Evolutionary conservation across 441 rosid species (phyloP).

Genomic region (Croton setiger): DNA sequence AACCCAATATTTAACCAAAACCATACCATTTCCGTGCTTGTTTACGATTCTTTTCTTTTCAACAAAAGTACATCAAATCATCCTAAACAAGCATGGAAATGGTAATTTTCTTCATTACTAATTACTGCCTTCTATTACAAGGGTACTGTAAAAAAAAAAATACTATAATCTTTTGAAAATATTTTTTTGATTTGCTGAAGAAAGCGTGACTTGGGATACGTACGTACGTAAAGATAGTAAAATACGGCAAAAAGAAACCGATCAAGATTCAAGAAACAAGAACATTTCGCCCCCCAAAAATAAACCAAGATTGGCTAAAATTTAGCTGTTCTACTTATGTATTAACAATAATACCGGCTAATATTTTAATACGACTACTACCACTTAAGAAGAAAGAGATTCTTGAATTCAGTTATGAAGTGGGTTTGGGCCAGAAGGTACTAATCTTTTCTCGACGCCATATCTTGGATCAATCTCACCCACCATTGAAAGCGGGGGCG

Average conservation of each 20-base stretch:
- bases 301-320: background rate
- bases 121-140: background rate
- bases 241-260: background rate
- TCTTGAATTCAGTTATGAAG: slow-evolving; percentile 77
- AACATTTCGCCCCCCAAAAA: background rate
- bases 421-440: slow-evolving; percentile 91
- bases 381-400: background rate
- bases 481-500: slow-evolving; percentile 27
- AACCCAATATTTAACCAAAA: background rate
- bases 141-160: background rate
- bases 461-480: slow-evolving; percentile 66
- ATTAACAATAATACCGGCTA: background rate
- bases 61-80: background rate
- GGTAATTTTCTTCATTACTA: slow-evolving; percentile 12
- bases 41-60: slow-evolving; percentile 25
- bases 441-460: slow-evolving; percentile 78
- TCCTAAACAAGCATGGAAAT: slow-evolving; percentile 49
- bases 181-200: slow-evolving; percentile 4
- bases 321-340: background rate
- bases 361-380: background rate
- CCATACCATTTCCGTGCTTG: slow-evolving; percentile 49
- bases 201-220: slow-evolving; percentile 6
- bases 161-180: background rate
- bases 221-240: background rate
- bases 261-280: background rate